Conservation (phyloP, 2,329 filamentous ascomycete species). For the Trichoderma sp. region DNA sequence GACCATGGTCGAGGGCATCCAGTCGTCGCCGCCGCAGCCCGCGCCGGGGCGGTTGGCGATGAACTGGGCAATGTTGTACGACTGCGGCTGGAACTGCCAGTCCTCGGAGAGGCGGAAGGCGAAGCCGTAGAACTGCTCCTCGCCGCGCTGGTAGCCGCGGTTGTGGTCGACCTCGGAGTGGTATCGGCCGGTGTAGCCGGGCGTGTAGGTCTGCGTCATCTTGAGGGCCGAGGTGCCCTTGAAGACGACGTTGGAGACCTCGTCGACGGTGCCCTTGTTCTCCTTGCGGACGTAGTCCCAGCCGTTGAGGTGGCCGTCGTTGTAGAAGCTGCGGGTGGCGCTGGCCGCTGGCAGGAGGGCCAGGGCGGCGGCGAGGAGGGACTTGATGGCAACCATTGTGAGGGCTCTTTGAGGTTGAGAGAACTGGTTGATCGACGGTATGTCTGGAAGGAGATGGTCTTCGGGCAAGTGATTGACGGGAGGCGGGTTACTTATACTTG, state of each 20-base stretch:
- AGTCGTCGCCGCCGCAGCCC: constrained; percentile 48
- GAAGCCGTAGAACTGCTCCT: constrained; percentile 54
- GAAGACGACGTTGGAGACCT: constrained; percentile 47
- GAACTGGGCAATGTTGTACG: constrained; percentile 55
- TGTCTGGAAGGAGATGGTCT: not conserved
- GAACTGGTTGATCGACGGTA: not conserved
- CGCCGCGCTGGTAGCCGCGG: constrained; percentile 49
- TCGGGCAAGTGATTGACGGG: not conserved
- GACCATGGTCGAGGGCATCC: constrained; percentile 53
- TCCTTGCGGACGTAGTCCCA: constrained; percentile 47
- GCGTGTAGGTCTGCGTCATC: constrained; percentile 49
- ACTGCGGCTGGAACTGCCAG: constrained; percentile 51
- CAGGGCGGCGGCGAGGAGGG: constrained; percentile 29
- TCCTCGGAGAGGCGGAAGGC: constrained; percentile 50
- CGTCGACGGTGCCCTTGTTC: constrained; percentile 46
- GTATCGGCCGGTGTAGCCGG: constrained; percentile 48
- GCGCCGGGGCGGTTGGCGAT: constrained; percentile 52
- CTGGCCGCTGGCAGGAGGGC: constrained; percentile 34
- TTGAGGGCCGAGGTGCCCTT: constrained; percentile 46
- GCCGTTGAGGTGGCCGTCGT: constrained; percentile 45
- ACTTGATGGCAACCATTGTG: constrained; percentile 28
- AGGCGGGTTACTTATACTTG: constrained; percentile 18
- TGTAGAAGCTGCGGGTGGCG: constrained; percentile 47
- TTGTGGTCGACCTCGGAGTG: constrained; percentile 52
- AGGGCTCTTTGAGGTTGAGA: not conserved